Conservation (phyloP, 495 filamentous ascomycete species). For the Penicillium verhagenii region DNA sequence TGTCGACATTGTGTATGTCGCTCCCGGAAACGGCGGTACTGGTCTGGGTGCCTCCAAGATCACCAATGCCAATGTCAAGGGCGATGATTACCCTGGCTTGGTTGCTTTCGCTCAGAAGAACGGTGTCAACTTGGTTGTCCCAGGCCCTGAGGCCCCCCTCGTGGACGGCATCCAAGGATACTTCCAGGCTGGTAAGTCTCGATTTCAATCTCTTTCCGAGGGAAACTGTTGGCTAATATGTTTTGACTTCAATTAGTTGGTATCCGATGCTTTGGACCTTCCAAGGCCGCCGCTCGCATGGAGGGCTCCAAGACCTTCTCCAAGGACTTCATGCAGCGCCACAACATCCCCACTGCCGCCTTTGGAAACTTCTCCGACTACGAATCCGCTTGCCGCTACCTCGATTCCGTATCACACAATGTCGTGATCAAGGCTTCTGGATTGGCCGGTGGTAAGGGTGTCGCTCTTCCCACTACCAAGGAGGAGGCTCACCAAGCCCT, state of each 20-base stretch:
- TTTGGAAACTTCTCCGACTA: conserved; percentile 89
- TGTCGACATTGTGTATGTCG: conserved; percentile 48
- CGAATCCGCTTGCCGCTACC: conserved; percentile 69
- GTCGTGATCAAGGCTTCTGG: conserved; percentile 90
- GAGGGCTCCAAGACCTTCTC: conserved; percentile 96
- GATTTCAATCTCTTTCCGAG: neutral
- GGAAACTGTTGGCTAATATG: conserved; percentile 15
- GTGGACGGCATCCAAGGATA: conserved; percentile 85
- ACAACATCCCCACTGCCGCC: conserved; percentile 84
- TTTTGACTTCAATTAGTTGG: conserved; percentile 47
- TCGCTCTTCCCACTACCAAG: conserved; percentile 77
- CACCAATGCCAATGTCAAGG: conserved; percentile 67
- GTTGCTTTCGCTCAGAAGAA: conserved; percentile 71
- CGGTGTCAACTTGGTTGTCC: conserved; percentile 79
- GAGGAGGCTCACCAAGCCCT: conserved; percentile 80
- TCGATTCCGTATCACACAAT: conserved; percentile 69
- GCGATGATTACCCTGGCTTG: conserved; percentile 74
- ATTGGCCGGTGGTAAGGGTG: conserved; percentile 87
- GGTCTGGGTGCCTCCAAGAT: conserved; percentile 63
- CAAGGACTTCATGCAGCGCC: conserved; percentile 95
- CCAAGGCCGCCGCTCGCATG: conserved; percentile 80
- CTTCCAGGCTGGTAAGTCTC: conserved; percentile 61
- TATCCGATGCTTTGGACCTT: conserved; percentile 85
- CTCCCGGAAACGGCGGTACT: conserved; percentile 87
- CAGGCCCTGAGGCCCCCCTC: conserved; percentile 91